These are phyloP conservation scores for Aspergillus pseudonomiae DNA, from an alignment of 2,329 filamentous ascomycete species.

Conservation along the genomic window DNA sequence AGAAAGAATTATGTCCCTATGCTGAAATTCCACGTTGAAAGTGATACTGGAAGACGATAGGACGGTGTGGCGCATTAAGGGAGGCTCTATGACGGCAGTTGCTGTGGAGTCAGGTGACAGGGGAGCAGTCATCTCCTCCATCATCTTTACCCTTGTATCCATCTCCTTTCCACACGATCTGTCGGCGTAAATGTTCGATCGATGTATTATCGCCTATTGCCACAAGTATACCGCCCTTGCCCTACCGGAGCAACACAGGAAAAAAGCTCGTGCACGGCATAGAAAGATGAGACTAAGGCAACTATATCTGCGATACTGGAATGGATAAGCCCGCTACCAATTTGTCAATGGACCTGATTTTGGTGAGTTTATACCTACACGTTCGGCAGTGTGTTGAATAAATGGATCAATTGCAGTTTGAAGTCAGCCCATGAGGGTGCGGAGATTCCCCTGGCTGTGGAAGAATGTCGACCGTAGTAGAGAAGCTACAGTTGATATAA, in stretches of 20 bases:
- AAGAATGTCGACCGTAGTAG: conserved; percentile 4
- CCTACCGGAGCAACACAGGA: background rate
- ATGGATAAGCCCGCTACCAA: background rate
- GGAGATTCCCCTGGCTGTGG: background rate
- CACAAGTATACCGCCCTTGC: background rate
- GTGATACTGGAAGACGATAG: background rate
- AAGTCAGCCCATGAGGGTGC: background rate
- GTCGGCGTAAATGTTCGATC: background rate
- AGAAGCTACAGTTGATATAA: background rate
- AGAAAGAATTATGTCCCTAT: background rate
- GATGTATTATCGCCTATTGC: too few species aligned
- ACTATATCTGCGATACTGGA: background rate
- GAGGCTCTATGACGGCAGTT: background rate
- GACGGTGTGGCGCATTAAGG: conserved; percentile 5
- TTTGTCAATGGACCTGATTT: background rate
- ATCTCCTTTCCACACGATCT: background rate
- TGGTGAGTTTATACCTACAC: background rate
- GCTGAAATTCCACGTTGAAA: conserved; percentile 10
- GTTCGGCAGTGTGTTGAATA: background rate
- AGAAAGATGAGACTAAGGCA: background rate
- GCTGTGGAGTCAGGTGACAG: conserved; percentile 12
- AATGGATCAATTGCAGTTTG: background rate
- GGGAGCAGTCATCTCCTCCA: background rate
- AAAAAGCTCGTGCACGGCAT: background rate
- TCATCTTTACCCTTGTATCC: background rate